A percentile compares a stretch with the other conserved stretches of the same genome.
These are phyloP conservation scores for Ophiostoma ips DNA, from an alignment of 2,329 filamentous ascomycete species.

Conservation along the genomic window DNA sequence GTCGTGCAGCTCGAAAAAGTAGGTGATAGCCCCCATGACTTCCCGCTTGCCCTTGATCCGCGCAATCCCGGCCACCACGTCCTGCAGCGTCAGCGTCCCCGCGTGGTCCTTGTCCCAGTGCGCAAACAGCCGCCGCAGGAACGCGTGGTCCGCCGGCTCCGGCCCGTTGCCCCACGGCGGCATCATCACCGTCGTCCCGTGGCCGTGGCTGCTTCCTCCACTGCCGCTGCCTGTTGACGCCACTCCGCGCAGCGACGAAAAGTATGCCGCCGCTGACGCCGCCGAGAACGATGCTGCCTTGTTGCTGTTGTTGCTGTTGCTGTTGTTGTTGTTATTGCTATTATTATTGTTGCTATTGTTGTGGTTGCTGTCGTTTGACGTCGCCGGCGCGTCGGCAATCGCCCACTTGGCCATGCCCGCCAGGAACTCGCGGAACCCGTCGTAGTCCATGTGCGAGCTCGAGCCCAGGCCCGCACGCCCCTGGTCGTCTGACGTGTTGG, in stretches of 20 bases:
- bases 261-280: slow-evolving; percentile 33
- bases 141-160: slow-evolving; percentile 82
- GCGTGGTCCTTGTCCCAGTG: slow-evolving; percentile 74
- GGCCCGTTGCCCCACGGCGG: slow-evolving; percentile 44
- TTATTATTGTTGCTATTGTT: slow-evolving; percentile 39
- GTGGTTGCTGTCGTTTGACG: no score
- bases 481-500: slow-evolving; percentile 50
- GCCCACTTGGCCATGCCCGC: slow-evolving; percentile 88
- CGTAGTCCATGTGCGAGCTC: slow-evolving; percentile 92
- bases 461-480: slow-evolving; percentile 78
- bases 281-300: slow-evolving; percentile 43
- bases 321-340: slow-evolving; percentile 36
- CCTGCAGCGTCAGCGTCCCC: slow-evolving; percentile 70
- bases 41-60: slow-evolving; percentile 86
- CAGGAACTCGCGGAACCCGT: slow-evolving; percentile 87
- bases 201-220: slow-evolving; percentile 19
- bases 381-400: slow-evolving; percentile 66
- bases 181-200: slow-evolving; percentile 11
- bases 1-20: slow-evolving; percentile 96
- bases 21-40: slow-evolving; percentile 95
- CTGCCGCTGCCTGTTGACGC: slow-evolving; percentile 21
- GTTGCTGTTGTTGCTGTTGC: slow-evolving; percentile 38
- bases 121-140: slow-evolving; percentile 73
- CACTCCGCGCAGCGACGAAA: slow-evolving; percentile 42
- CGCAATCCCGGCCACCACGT: slow-evolving; percentile 82